Evolutionary conservation across 176 grass and related monocot species (phyloP), one percentile per base, ranked within the genome.

Genomic region (Musa troglodytarum): DNA sequence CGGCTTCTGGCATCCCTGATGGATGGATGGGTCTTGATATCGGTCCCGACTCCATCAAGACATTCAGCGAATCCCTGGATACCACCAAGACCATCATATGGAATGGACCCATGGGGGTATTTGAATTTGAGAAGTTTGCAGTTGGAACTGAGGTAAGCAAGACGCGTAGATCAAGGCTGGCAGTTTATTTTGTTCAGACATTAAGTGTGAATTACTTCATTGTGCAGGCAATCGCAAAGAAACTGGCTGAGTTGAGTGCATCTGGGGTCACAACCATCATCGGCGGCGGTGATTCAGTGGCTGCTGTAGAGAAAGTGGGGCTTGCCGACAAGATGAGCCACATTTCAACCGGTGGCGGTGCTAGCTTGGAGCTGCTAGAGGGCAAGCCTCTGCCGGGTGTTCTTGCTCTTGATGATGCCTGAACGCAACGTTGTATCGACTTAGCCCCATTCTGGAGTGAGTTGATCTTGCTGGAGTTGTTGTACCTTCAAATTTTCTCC

Each of bases 101-200:
- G 94, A 98, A 98, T 11, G 94, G 94, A 56, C 94, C 94, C 16
- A 89, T 98, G 94, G 90, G 94, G 77, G 94, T 98, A 28, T 98
- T 98, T 20, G 94, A 98, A 82, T 98, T 98, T 72, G 84, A 89
- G 75, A 93, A 98, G 80, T 98, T 98, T 21, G 94, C 94, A 5
- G 86, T 73, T 53, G 90, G 94, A 71, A 98, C 90, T 74, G 88
- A 98, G 65, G 94, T 97, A 70, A 83, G 82, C 81, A 22, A 20
- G 52, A 52, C 56, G 50, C 19, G 26, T 50, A 55, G 14, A 62
- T 83, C 25, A 89, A 13, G 5, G 19, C 9, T 20, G 21, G 10
- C 8, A 28, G 11, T 4, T 67, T 24, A 22, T 25, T 24, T 19
- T 55, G 12, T 53, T 68, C 4, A 4, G 34, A 43, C 34, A 6